These are phyloP conservation scores for Russula brevipes DNA, from an alignment of 768 basidiomycete genomes.

Conservation along the genomic window DNA sequence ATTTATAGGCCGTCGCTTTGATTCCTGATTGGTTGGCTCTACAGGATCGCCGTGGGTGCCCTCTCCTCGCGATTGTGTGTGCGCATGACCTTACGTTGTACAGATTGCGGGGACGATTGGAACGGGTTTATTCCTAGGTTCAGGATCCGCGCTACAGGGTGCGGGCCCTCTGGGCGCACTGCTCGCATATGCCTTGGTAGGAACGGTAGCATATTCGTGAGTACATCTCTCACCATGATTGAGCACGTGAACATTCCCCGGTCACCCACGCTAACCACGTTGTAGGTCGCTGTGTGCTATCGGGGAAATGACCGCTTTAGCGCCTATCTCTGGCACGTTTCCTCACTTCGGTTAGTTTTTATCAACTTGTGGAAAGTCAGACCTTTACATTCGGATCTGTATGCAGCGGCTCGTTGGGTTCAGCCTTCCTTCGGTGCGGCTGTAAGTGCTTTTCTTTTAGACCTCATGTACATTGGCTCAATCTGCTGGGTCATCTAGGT, in stretches of 20 bases:
- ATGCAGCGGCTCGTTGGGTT: conserved; percentile 34
- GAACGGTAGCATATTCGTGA: conserved; percentile 59
- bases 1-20: background rate
- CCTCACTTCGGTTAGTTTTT: conserved; percentile 56
- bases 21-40: background rate
- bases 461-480: background rate
- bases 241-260: conserved; percentile 28
- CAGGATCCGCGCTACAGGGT: conserved; percentile 51
- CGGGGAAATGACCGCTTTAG: conserved; percentile 77
- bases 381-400: too few species aligned
- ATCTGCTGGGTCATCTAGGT: conserved; percentile 11
- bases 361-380: background rate
- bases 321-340: conserved; percentile 74
- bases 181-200: conserved; percentile 58
- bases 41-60: conserved; percentile 56
- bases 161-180: conserved; percentile 67
- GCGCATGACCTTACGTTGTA: background rate
- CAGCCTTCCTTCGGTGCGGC: conserved; percentile 37
- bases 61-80: background rate
- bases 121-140: conserved; percentile 69
- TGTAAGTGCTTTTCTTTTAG: conserved; percentile 23
- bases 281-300: conserved; percentile 55
- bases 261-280: background rate
- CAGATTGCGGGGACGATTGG: conserved; percentile 73
- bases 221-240: conserved; percentile 30